Evolutionary conservation across 2,329 filamentous ascomycete genomes (phyloP).

Genomic region (Arthrobotrys musiformis): DNA sequence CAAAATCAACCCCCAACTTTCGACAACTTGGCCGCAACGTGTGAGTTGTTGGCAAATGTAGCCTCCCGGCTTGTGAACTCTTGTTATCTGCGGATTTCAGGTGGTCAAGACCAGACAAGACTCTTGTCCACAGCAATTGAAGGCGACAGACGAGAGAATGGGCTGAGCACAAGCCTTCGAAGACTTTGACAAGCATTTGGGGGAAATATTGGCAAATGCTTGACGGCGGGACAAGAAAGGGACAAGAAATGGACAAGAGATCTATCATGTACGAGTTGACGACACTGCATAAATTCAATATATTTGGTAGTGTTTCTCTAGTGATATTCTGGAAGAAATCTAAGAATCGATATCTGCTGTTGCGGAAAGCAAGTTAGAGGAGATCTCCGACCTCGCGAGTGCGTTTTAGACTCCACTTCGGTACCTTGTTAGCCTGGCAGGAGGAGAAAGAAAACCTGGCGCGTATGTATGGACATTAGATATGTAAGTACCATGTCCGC

Average conservation of each 20-base stretch:
- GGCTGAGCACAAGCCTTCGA: slow-evolving; percentile 25
- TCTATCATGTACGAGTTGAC: slow-evolving; percentile 1
- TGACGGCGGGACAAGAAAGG: slow-evolving; percentile 53
- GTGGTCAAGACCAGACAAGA: slow-evolving; percentile 11
- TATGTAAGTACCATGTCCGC: too few species aligned
- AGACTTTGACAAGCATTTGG: background rate
- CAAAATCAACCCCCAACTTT: slow-evolving; percentile 5
- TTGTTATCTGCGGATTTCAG: slow-evolving; percentile 5
- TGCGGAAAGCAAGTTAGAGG: background rate
- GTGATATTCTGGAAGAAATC: background rate
- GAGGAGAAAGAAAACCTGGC: background rate
- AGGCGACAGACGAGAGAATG: background rate
- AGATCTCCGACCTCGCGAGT: slow-evolving; percentile 11
- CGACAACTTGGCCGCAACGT: slow-evolving; percentile 4
- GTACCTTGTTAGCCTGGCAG: slow-evolving; percentile 1
- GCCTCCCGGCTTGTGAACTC: slow-evolving; percentile 20
- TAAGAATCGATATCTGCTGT: background rate
- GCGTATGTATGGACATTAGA: too few species aligned
- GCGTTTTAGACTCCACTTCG: slow-evolving; percentile 1
- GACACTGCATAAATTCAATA: slow-evolving; percentile 10
- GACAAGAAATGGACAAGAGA: slow-evolving; percentile 51
- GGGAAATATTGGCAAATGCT: slow-evolving; percentile 49
- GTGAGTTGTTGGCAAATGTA: slow-evolving; percentile 13
- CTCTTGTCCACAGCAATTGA: slow-evolving; percentile 23
- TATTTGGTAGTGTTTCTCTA: background rate